Percentiles rank a stretch among this genome's conserved stretches.
These are phyloP conservation scores for Scheffersomyces cryptocercus DNA, from an alignment of 1,139 yeast genomes.

Conservation along the genomic window DNA sequence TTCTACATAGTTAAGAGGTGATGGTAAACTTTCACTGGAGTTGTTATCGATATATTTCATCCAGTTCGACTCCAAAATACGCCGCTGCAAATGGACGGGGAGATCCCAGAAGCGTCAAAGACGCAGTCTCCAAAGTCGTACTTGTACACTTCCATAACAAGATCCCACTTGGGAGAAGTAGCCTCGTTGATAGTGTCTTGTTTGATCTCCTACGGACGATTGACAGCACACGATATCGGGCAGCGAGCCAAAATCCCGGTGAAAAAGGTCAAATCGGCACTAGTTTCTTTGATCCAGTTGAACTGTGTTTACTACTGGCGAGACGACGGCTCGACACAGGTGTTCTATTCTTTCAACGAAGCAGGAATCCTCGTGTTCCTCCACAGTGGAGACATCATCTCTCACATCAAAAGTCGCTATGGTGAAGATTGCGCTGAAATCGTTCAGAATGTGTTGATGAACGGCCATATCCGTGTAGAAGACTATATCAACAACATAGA, in stretches of 20 bases:
- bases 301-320: slow-evolving; percentile 59
- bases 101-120: slow-evolving; percentile 27
- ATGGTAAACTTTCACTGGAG: too few species aligned
- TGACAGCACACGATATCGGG: slow-evolving; percentile 50
- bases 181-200: slow-evolving; percentile 57
- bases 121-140: slow-evolving; percentile 64
- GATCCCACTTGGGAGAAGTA: slow-evolving; percentile 62
- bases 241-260: slow-evolving; percentile 41
- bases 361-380: slow-evolving; percentile 64
- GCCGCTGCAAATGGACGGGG: slow-evolving; percentile 13
- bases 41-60: too few species aligned
- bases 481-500: slow-evolving; percentile 54
- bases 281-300: slow-evolving; percentile 67
- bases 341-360: slow-evolving; percentile 63
- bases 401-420: slow-evolving; percentile 43
- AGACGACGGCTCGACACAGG: slow-evolving; percentile 39
- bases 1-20: too few species aligned
- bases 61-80: too few species aligned
- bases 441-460: slow-evolving; percentile 64
- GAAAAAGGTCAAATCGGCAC: slow-evolving; percentile 51
- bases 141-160: slow-evolving; percentile 54
- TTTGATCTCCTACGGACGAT: slow-evolving; percentile 61
- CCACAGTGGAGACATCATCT: slow-evolving; percentile 76
- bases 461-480: slow-evolving; percentile 63
- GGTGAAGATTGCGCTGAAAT: slow-evolving; percentile 63